Percentiles rank a stretch among this genome's conserved stretches.
Evolutionary conservation across 148 eudicot genomes (phyloP).

Genomic region (Camellia sinensis): DNA sequence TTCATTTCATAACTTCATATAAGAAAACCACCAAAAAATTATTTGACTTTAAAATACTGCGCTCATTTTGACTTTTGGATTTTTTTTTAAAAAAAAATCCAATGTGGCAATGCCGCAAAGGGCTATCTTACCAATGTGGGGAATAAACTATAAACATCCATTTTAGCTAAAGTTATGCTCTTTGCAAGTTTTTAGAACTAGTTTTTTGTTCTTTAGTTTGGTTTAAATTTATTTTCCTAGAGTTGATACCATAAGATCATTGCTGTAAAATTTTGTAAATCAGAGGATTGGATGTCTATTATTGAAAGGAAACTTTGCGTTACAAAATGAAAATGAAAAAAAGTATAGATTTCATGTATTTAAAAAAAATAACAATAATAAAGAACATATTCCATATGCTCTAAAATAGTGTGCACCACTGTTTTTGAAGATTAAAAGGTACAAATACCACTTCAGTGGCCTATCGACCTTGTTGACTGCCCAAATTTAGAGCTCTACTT

Average conservation of each 20-base stretch:
- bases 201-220: background rate
- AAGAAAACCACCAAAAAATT: background rate
- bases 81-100: too few species aligned
- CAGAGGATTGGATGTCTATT: background rate
- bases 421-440: conserved; percentile 4
- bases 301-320: background rate
- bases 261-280: background rate
- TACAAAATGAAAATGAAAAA: conserved; percentile 1
- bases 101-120: too few species aligned
- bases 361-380: background rate
- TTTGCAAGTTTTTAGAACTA: background rate
- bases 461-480: conserved; percentile 7
- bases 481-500: background rate
- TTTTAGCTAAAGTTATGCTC: too few species aligned
- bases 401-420: background rate
- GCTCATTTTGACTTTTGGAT: background rate
- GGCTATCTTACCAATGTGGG: too few species aligned
- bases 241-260: background rate
- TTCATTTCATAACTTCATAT: background rate
- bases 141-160: too few species aligned
- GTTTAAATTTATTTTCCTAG: background rate
- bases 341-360: background rate
- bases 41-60: background rate
- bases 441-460: conserved; percentile 4
- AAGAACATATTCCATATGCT: background rate